A percentile compares a stretch with the other conserved stretches of the same genome.
Evolutionary conservation across 192 early-diverging fungal species (phyloP).

Genomic region (Chytriomyces sp.): DNA sequence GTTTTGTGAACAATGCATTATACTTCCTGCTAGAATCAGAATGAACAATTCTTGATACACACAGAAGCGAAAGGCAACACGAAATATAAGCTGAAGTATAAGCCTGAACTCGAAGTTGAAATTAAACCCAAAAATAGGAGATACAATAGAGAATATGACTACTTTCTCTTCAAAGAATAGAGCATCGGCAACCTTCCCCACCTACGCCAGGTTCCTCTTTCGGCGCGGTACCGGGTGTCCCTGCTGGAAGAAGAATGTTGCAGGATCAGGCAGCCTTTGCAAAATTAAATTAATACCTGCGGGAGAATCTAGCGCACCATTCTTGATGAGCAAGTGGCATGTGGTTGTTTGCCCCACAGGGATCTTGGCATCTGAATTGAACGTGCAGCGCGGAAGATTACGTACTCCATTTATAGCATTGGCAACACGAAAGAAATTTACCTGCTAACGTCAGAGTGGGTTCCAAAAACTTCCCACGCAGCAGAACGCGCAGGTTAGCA

Average conservation of each 20-base stretch:
- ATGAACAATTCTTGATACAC: background rate
- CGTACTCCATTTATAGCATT: too few relatives aligned
- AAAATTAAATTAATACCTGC: background rate
- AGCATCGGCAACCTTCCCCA: slow-evolving; percentile 11
- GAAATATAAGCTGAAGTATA: too few relatives aligned
- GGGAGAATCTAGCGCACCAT: slow-evolving; percentile 13
- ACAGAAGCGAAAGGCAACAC: too few relatives aligned
- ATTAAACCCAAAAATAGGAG: background rate
- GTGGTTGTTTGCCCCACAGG: slow-evolving; percentile 43
- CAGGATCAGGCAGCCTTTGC: background rate
- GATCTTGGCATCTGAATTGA: slow-evolving; percentile 13
- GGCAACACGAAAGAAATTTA: too few relatives aligned
- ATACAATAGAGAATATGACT: background rate
- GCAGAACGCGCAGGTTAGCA: slow-evolving; percentile 36
- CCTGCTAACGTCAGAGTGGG: slow-evolving; percentile 25
- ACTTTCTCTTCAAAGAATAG: slow-evolving; percentile 1
- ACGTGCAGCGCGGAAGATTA: too few relatives aligned
- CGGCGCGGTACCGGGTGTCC: background rate
- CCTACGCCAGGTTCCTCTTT: background rate
- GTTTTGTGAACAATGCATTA: background rate
- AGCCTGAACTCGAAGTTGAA: too few relatives aligned
- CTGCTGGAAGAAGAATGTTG: background rate
- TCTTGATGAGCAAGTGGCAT: slow-evolving; percentile 44
- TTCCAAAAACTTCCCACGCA: slow-evolving; percentile 50
- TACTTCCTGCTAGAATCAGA: background rate